Base-by-base conservation (phyloP, 495 filamentous ascomycete species). In the Pyrenopolyporus hunteri region DNA sequence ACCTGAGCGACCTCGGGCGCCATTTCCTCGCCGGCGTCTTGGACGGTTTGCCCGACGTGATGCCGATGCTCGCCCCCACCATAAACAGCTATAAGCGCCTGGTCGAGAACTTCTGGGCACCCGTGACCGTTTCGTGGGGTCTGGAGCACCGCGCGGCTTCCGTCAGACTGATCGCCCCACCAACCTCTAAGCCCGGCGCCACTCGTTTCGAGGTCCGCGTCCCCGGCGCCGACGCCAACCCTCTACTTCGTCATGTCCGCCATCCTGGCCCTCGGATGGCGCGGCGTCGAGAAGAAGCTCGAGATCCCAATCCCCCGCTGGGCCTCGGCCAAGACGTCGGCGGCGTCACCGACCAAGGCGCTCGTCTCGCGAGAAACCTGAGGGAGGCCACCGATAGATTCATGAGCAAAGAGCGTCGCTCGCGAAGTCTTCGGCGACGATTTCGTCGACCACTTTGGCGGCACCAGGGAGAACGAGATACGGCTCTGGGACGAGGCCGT, bases 41-140 rank as follows among this genome's bases (percentile, higher is more conserved):
- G 0, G 87, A 92, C 4, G 94, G 92, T 0, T 79, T 98, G 3
- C 91, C 94, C 9, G 93, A 97, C 62, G 84, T 98, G 56, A 98
- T 98, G 94, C 95, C 95, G 1, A 73, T 97, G 46, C 78, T 98
- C 7, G 95, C 93, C 1, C 94, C 94, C 1, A 98, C 91, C 4
- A 83, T 98, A 71, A 98, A 98, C 75, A 93, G 89, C 58, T 98
- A 98, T 78, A 98, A 98, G 71, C 87, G 95, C 1, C 82, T 98
- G 1, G 94, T 98, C 8, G 94, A 98, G 79, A 98, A 98, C 71
- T 97, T 96, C 76, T 98, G 95, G 95, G 94, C 94, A 0, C 94
- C 94, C 0, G 93, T 98, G 4, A 97, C 92, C 0, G 94, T 97
- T 1, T 95, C 90, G 1, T 98, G 94, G 95, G 94, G 95, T 1